A percentile compares a stretch with the other conserved stretches of the same genome.
These are phyloP conservation scores for Sphaerobolus stellatus DNA, from an alignment of 1,284 basidiomycete species.

Conservation along the genomic window DNA sequence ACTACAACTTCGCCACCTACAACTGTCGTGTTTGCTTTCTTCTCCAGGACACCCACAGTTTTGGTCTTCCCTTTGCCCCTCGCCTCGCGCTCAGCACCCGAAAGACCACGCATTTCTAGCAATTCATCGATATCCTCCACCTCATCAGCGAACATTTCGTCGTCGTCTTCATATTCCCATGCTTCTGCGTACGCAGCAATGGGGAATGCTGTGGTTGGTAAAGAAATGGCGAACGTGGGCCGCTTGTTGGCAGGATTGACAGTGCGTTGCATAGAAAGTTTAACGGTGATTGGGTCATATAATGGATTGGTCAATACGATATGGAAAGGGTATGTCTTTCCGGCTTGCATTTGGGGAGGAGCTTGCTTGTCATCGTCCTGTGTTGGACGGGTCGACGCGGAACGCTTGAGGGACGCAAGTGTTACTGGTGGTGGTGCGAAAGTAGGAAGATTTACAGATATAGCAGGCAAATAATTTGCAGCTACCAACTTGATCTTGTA, in stretches of 20 bases:
- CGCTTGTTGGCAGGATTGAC: slow-evolving; percentile 37
- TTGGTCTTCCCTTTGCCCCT: slow-evolving; percentile 50
- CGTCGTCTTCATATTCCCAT: slow-evolving; percentile 94
- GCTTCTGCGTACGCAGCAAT: slow-evolving; percentile 89
- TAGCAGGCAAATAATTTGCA: slow-evolving; percentile 87
- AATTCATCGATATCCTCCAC: slow-evolving; percentile 37
- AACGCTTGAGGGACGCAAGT: slow-evolving; percentile 35
- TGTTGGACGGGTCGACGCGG: slow-evolving; percentile 40
- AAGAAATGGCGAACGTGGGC: slow-evolving; percentile 72
- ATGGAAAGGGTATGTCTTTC: slow-evolving; percentile 82
- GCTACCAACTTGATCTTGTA: slow-evolving; percentile 98
- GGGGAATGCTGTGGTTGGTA: slow-evolving; percentile 75
- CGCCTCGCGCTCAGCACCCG: slow-evolving; percentile 40
- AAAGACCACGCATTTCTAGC: slow-evolving; percentile 19
- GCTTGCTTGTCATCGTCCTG: slow-evolving; percentile 31
- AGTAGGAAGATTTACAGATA: slow-evolving; percentile 67
- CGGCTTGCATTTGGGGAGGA: slow-evolving; percentile 57
- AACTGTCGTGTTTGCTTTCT: slow-evolving; percentile 82
- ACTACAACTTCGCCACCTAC: slow-evolving; percentile 82
- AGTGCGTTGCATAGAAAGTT: slow-evolving; percentile 69
- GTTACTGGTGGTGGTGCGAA: slow-evolving; percentile 4
- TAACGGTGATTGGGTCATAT: slow-evolving; percentile 90
- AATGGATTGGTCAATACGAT: slow-evolving; percentile 89
- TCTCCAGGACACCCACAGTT: slow-evolving; percentile 77
- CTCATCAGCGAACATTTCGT: slow-evolving; percentile 79